Conservation (phyloP, 1,284 basidiomycete genomes). For the Cryptococcus sp. region DNA sequence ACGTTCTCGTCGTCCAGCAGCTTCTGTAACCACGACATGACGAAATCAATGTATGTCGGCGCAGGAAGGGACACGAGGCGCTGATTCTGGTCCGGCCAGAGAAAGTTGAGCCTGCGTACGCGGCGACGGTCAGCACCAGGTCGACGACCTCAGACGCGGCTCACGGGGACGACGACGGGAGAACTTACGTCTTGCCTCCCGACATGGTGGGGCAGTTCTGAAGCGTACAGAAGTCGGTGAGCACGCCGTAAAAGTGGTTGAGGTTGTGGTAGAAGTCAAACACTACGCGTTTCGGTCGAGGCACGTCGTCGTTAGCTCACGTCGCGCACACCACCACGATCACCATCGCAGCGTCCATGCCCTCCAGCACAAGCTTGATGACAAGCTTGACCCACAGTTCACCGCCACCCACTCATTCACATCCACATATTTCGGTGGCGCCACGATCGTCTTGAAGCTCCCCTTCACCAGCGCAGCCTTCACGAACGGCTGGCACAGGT, state of each 20-base stretch:
- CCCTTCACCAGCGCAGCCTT: slow-evolving; percentile 96
- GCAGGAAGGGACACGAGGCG: slow-evolving; percentile 91
- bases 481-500: slow-evolving; percentile 92
- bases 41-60: slow-evolving; percentile 97
- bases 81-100: slow-evolving; percentile 94
- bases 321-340: background rate
- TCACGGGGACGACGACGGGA: background rate
- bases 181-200: slow-evolving; percentile 75
- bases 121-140: background rate
- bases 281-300: slow-evolving; percentile 54
- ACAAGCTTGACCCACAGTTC: slow-evolving; percentile 64
- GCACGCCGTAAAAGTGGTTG: slow-evolving; percentile 94
- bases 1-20: slow-evolving; percentile 85
- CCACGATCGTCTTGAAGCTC: slow-evolving; percentile 97
- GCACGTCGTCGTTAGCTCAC: background rate
- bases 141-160: background rate
- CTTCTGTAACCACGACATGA: slow-evolving; percentile 98
- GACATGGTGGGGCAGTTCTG: slow-evolving; percentile 90
- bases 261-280: slow-evolving; percentile 96
- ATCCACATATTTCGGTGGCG: slow-evolving; percentile 94
- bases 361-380: background rate
- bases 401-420: slow-evolving; percentile 99
- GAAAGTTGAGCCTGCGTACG: slow-evolving; percentile 79
- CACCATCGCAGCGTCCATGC: background rate
- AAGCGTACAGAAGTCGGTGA: slow-evolving; percentile 90